These are phyloP conservation scores for Candida tropicalis DNA, from an alignment of 1,139 yeast species.

Conservation along the genomic window DNA sequence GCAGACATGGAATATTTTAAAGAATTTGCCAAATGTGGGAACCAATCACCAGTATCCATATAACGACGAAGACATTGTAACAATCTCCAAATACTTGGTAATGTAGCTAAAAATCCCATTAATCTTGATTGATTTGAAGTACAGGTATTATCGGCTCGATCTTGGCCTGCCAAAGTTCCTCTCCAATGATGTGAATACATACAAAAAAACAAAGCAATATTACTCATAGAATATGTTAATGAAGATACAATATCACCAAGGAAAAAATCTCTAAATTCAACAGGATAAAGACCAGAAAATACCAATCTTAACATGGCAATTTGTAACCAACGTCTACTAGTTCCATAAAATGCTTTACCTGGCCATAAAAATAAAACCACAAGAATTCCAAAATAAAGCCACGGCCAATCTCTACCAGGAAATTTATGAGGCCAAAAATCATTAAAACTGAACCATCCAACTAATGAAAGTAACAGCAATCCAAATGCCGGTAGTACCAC, in stretches of 20 bases:
- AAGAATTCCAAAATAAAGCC: conserved; percentile 66
- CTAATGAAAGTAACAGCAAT: conserved; percentile 56
- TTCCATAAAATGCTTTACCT: conserved; percentile 50
- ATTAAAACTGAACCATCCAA: conserved; percentile 76
- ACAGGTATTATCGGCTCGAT: conserved; percentile 50
- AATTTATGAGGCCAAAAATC: conserved; percentile 64
- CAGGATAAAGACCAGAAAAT: conserved; percentile 87
- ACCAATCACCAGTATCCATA: conserved; percentile 91
- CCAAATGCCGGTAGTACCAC: conserved; percentile 63
- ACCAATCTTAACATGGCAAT: conserved; percentile 71
- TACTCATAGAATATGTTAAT: conserved; percentile 84
- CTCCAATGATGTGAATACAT: conserved; percentile 72
- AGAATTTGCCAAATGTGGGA: conserved; percentile 96
- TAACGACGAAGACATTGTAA: conserved; percentile 90
- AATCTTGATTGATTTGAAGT: conserved; percentile 76
- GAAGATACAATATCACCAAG: conserved; percentile 90
- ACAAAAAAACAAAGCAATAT: conserved; percentile 83
- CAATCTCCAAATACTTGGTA: conserved; percentile 91
- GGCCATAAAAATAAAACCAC: conserved; percentile 64
- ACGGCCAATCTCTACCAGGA: conserved; percentile 79
- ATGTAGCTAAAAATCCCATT: conserved; percentile 80
- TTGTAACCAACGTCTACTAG: conserved; percentile 74
- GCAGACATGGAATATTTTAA: conserved; percentile 70
- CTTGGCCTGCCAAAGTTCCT: conserved; percentile 41
- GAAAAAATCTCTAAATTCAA: conserved; percentile 92